Conservation (phyloP, 2,329 filamentous ascomycete species). For the Leptosphaerulina australis region DNA sequence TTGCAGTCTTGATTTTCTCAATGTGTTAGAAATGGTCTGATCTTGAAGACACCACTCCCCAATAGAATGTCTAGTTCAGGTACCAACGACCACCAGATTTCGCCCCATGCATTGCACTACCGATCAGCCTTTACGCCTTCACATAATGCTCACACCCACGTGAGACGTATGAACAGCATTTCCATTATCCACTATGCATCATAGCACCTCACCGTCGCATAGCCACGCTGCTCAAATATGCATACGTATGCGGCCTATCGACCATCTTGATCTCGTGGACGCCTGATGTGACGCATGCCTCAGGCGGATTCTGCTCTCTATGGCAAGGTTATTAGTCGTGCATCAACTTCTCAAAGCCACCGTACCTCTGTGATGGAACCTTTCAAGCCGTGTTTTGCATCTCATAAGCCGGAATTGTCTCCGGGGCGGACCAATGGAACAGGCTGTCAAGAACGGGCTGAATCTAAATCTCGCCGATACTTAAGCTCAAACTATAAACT, state of each 20-base stretch:
- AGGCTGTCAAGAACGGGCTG: slow-evolving; percentile 7
- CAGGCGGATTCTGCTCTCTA: slow-evolving; percentile 5
- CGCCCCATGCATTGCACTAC: background rate
- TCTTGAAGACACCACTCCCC: background rate
- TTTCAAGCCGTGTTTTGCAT: slow-evolving; percentile 15
- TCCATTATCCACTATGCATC: background rate
- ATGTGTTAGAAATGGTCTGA: background rate
- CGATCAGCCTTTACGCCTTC: background rate
- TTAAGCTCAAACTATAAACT: slow-evolving; percentile 12
- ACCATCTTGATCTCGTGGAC: slow-evolving; percentile 6
- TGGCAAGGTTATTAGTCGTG: slow-evolving; percentile 12
- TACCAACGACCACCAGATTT: background rate
- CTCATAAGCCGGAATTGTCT: slow-evolving; percentile 23
- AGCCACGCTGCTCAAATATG: slow-evolving; percentile 1
- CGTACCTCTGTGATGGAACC: slow-evolving; percentile 21
- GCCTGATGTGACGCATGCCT: slow-evolving; percentile 9
- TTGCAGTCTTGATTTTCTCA: background rate
- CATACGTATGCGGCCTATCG: slow-evolving; percentile 11
- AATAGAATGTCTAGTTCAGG: background rate
- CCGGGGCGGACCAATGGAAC: slow-evolving; percentile 25
- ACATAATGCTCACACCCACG: background rate
- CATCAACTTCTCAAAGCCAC: slow-evolving; percentile 15
- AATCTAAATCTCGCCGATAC: slow-evolving; percentile 4
- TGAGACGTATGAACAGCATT: background rate
- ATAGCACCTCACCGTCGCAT: background rate